Evolutionary conservation across 2,329 filamentous ascomycete genomes (phyloP).

Genomic region (Pseudohalonectria lignicola): DNA sequence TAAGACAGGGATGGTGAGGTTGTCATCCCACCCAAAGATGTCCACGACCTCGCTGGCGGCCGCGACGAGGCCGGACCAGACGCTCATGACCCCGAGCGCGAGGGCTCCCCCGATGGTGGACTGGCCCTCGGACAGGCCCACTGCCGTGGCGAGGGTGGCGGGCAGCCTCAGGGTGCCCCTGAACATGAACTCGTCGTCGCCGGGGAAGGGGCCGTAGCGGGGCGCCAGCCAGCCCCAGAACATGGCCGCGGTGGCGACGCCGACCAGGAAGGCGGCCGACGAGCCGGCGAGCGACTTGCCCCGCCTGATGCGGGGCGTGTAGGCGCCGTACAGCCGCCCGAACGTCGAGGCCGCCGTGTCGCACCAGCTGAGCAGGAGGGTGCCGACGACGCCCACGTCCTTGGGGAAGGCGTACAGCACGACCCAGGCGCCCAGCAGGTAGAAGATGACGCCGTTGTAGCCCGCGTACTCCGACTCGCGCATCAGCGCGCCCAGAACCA

Average conservation of each 20-base stretch:
- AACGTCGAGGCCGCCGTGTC: constrained; percentile 95
- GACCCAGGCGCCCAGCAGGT: constrained; percentile 80
- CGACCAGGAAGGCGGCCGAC: constrained; percentile 70
- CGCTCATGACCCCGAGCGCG: constrained; percentile 69
- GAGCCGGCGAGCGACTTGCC: constrained; percentile 92
- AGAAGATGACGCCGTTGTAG: constrained; percentile 96
- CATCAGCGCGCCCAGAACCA: constrained; percentile 80
- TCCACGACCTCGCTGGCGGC: constrained; percentile 85
- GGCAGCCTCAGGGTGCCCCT: constrained; percentile 66
- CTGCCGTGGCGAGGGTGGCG: constrained; percentile 36
- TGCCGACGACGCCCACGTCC: constrained; percentile 80
- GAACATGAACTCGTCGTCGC: constrained; percentile 73
- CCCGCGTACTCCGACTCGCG: constrained; percentile 88
- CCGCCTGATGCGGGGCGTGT: constrained; percentile 73
- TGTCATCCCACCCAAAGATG: constrained; percentile 91
- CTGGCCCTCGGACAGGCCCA: constrained; percentile 50
- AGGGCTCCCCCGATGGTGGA: constrained; percentile 56
- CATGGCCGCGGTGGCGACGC: constrained; percentile 68
- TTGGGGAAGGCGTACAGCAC: constrained; percentile 85
- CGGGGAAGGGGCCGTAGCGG: constrained; percentile 50
- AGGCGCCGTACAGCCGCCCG: constrained; percentile 77
- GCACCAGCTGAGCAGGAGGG: constrained; percentile 91
- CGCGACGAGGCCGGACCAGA: constrained; percentile 82
- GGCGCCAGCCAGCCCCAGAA: constrained; percentile 88
- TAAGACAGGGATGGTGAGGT: constrained; percentile 88